Base-by-base conservation (phyloP, 345 rosid species). In the Gossypium ekmanianum region DNA sequence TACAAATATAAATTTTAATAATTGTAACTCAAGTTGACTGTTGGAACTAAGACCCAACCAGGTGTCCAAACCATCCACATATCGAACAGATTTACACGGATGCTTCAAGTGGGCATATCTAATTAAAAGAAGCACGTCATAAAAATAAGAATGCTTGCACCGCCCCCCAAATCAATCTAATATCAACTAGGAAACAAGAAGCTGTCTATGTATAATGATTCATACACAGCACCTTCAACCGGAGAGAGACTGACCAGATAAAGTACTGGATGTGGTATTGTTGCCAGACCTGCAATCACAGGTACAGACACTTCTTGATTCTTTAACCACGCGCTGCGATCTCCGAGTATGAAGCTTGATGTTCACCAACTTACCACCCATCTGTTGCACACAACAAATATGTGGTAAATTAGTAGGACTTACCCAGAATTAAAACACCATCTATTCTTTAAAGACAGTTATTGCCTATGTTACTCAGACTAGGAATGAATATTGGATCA, bases 271-370 rank as follows among this genome's bases (percentile, higher is more conserved):
- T 52, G 62, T 34, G 0, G 97, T 88, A 20, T 58, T 61, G 84
- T 91, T 94, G 54, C 86, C 76, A 16, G 44, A 88, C 80, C 81
- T 87, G 78, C 98, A 93, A 76, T 90, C 92, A 51, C 98, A 95
- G 74, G 87, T 82, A 77, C 99, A 93, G 3, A 89, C 29, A 77
- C 90, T 89, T 81, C 97, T 85, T 3, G 98, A 93, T 73, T 83
- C 98, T 86, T 81, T 85, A 80, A 93, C 97, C 7, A 86, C 77
- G 2, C 99, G 92, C 66, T 81, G 88, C 2, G 92, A 81, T 82
- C 98, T 88, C 79, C 89, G 79, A 1, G 81, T 85, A 79, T 95
- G 98, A 66, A 95, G 97, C 89, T 89, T 93, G 67, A 91, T 85
- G 79, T 85, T 96, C 76, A 87, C 83, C 88, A 29, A 61, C 66